phyloP scores from a whole-genome alignment of 257 asterid genomes.

The Nicotiana sylvestris region DNA sequence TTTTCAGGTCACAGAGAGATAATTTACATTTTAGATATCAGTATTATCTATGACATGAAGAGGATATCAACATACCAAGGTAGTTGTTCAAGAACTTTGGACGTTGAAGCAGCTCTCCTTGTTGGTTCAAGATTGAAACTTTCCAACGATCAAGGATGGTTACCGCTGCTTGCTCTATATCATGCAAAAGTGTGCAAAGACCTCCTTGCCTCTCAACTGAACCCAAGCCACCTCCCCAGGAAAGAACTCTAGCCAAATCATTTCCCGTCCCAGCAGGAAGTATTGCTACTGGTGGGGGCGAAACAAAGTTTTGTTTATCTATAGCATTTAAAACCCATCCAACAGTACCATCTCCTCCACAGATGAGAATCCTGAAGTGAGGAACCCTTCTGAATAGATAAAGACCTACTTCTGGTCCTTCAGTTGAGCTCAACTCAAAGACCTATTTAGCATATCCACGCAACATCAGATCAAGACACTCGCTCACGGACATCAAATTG shows the following conservation, averaged over 20 bases:
- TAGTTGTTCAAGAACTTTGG: slow-evolving; percentile 88
- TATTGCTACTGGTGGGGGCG: slow-evolving; percentile 99
- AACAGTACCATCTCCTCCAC: slow-evolving; percentile 99
- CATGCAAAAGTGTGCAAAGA: slow-evolving; percentile 71
- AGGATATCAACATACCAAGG: slow-evolving; percentile 55
- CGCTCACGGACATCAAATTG: not conserved
- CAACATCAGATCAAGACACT: slow-evolving; percentile 13
- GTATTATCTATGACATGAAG: not conserved
- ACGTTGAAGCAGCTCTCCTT: slow-evolving; percentile 56
- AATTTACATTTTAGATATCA: not conserved
- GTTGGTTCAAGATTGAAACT: slow-evolving; percentile 60
- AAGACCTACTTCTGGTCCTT: slow-evolving; percentile 94
- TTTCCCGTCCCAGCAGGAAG: slow-evolving; percentile 99
- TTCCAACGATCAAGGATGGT: slow-evolving; percentile 98
- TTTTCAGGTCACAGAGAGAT: not conserved
- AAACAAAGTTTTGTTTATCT: slow-evolving; percentile 84
- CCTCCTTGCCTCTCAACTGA: slow-evolving; percentile 99
- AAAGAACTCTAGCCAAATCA: slow-evolving; percentile 96
- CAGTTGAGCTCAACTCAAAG: slow-evolving; percentile 74
- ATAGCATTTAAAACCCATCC: slow-evolving; percentile 93
- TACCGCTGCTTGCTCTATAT: slow-evolving; percentile 96
- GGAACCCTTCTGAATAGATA: slow-evolving; percentile 77
- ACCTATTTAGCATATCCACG: slow-evolving; percentile 35
- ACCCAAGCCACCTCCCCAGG: slow-evolving; percentile 98
- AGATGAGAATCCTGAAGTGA: slow-evolving; percentile 85